Evolutionary conservation across 2,329 filamentous ascomycete genomes (phyloP).

Genomic region (Botryosphaeria dothidea): DNA sequence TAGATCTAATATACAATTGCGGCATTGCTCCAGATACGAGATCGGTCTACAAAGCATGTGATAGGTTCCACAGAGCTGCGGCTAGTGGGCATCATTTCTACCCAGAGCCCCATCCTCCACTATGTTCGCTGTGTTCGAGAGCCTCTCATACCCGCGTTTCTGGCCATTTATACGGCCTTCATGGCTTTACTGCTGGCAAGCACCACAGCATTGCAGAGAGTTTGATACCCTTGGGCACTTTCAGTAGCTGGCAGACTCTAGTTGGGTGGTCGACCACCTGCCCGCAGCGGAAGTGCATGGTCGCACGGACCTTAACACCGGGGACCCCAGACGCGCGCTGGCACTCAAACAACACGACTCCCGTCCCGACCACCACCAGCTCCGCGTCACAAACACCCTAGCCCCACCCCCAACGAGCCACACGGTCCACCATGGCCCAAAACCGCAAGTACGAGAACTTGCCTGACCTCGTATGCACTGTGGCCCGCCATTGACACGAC

Average conservation of each 20-base stretch:
- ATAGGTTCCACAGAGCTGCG: neutral
- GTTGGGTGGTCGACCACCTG: neutral
- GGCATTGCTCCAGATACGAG: neutral
- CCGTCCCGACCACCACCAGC: neutral
- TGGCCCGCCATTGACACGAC: neutral
- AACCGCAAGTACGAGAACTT: conserved; percentile 24
- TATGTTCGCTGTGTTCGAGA: too few species aligned
- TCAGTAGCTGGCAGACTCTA: neutral
- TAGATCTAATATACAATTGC: neutral
- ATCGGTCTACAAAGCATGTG: neutral
- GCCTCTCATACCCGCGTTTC: too few species aligned
- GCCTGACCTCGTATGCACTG: conserved; percentile 23
- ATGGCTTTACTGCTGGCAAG: too few species aligned
- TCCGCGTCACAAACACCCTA: neutral
- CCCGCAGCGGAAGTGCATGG: neutral
- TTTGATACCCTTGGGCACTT: neutral
- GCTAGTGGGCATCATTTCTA: neutral
- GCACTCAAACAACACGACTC: conserved; percentile 16
- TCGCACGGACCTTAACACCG: neutral
- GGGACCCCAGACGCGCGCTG: neutral
- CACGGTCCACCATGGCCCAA: conserved; percentile 19
- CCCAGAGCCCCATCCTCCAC: neutral
- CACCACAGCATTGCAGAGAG: too few species aligned
- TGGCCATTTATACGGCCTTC: too few species aligned
- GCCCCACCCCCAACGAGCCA: neutral